These are phyloP conservation scores for Fusarium nematophilum DNA, from an alignment of 2,329 filamentous ascomycete genomes.

Conservation along the genomic window DNA sequence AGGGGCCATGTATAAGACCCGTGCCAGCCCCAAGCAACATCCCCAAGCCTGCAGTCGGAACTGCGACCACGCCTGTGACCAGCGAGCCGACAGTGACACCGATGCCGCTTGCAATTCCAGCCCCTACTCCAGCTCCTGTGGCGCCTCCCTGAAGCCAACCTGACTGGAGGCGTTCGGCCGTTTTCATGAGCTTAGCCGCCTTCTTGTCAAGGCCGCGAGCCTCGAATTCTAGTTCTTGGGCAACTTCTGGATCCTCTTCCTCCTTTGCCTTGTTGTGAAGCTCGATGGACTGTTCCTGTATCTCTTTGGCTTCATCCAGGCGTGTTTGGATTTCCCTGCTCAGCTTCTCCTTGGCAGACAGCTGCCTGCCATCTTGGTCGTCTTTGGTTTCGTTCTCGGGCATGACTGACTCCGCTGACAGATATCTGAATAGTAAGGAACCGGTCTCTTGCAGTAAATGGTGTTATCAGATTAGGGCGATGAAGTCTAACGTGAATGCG, in stretches of 20 bases:
- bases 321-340: constrained; percentile 26
- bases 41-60: constrained; percentile 32
- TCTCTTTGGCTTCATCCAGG: constrained; percentile 28
- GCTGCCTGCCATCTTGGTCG: constrained; percentile 5
- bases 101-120: constrained; percentile 36
- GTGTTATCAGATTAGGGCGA: too few relatives aligned
- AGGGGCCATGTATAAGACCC: constrained; percentile 31
- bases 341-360: constrained; percentile 26
- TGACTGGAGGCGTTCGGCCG: constrained; percentile 29
- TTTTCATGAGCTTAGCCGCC: constrained; percentile 39
- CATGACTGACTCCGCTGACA: constrained; percentile 26
- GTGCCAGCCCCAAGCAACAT: constrained; percentile 37
- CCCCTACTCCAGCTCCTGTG: constrained; percentile 33
- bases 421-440: too few relatives aligned
- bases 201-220: constrained; percentile 35
- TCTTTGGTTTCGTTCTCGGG: constrained; percentile 3
- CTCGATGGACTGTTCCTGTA: constrained; percentile 28
- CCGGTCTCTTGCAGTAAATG: too few relatives aligned
- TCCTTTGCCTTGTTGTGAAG: constrained; percentile 34
- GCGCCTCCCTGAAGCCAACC: constrained; percentile 41
- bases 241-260: constrained; percentile 13
- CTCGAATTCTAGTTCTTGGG: constrained; percentile 24
- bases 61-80: constrained; percentile 35
- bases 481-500: too few relatives aligned
- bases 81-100: constrained; percentile 30